phyloP scores from a whole-genome alignment of 2,329 filamentous ascomycete species.

The Aspergillus spinulosporus region DNA sequence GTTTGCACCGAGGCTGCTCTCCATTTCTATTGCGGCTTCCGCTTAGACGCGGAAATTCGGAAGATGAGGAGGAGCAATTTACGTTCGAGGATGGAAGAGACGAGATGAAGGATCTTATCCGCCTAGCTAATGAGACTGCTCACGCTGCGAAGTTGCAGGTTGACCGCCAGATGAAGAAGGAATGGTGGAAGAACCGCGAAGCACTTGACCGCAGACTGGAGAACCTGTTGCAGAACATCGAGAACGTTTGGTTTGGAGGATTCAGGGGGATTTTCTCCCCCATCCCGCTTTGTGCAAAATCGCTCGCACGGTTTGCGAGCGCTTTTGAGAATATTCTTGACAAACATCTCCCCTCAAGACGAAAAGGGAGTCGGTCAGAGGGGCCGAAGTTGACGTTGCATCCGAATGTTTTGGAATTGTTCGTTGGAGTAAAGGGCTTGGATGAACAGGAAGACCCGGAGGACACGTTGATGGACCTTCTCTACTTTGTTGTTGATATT shows the following conservation, averaged over 20 bases:
- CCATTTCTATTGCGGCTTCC: slow-evolving; percentile 88
- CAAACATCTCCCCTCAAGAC: slow-evolving; percentile 81
- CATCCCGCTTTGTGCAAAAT: slow-evolving; percentile 60
- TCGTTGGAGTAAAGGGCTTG: slow-evolving; percentile 78
- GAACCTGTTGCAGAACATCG: slow-evolving; percentile 78
- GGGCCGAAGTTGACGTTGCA: slow-evolving; percentile 58
- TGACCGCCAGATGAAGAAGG: slow-evolving; percentile 70
- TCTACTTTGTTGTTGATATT: slow-evolving; percentile 96
- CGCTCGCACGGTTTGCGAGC: slow-evolving; percentile 73
- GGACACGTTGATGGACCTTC: slow-evolving; percentile 83
- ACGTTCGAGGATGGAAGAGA: slow-evolving; percentile 76
- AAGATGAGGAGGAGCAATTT: slow-evolving; percentile 76
- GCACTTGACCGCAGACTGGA: slow-evolving; percentile 74
- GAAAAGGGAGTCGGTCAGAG: slow-evolving; percentile 57
- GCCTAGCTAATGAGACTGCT: slow-evolving; percentile 77
- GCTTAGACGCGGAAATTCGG: slow-evolving; percentile 75
- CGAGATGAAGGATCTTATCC: slow-evolving; percentile 81
- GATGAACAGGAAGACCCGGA: slow-evolving; percentile 74
- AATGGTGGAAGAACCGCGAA: slow-evolving; percentile 89
- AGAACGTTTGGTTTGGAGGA: slow-evolving; percentile 91
- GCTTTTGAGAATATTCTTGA: slow-evolving; percentile 77
- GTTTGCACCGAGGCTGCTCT: slow-evolving; percentile 69
- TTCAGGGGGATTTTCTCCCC: slow-evolving; percentile 96
- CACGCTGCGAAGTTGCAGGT: slow-evolving; percentile 71
- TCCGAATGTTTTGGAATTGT: slow-evolving; percentile 75